Evolutionary conservation across 768 basidiomycete genomes (phyloP).

Genomic region (Tephrocybe rancida): DNA sequence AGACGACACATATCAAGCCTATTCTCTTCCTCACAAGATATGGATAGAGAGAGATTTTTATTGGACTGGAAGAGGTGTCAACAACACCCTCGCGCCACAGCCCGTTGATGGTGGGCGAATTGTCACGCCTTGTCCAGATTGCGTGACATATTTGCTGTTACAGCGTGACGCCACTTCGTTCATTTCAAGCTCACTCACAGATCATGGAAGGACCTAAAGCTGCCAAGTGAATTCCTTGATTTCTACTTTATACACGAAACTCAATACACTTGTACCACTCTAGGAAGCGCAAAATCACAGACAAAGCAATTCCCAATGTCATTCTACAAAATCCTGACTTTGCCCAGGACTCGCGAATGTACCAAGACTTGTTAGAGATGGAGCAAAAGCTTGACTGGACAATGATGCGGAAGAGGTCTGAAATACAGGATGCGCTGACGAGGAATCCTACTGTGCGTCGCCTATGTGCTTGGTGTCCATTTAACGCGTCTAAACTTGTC

Average conservation of each 20-base stretch:
- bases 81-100: too few species aligned
- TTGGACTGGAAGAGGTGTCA: too few species aligned
- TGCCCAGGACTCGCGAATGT: conserved; percentile 82
- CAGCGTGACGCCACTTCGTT: conserved; percentile 5
- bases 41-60: too few species aligned
- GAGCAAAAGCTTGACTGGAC: conserved; percentile 96
- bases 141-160: background rate
- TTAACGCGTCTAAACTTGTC: conserved; percentile 12
- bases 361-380: conserved; percentile 83
- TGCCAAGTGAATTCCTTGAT: conserved; percentile 31
- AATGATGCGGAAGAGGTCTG: conserved; percentile 85
- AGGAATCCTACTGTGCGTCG: conserved; percentile 66
- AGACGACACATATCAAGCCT: too few species aligned
- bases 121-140: background rate
- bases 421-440: conserved; percentile 87
- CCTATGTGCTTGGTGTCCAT: background rate
- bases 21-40: too few species aligned
- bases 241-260: background rate
- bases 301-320: conserved; percentile 77
- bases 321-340: conserved; percentile 76
- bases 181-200: conserved; percentile 1
- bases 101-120: too few species aligned
- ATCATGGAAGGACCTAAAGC: conserved; percentile 40
- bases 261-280: background rate
- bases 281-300: conserved; percentile 79